Evolutionary conservation across 2,329 filamentous ascomycete species (phyloP).

Genomic region (Cytospora schulzeri): DNA sequence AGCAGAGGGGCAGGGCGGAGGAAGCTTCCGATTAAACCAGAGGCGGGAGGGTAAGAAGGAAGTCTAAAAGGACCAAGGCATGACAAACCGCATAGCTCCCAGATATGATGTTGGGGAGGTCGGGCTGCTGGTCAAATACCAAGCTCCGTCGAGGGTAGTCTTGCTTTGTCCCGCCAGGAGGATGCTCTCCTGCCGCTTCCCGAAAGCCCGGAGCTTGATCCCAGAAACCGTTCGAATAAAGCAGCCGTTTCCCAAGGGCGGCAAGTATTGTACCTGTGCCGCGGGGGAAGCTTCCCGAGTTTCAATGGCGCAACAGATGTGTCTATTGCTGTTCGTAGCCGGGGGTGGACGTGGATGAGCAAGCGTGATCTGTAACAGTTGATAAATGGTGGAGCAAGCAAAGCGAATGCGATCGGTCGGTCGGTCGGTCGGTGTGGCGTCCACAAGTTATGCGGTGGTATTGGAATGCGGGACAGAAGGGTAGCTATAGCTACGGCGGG

Average conservation of each 20-base stretch:
- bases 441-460: not conserved
- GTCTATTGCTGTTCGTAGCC: not conserved
- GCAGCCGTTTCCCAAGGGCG: constrained; percentile 1
- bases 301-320: constrained; percentile 6
- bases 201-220: constrained; percentile 21
- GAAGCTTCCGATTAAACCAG: not conserved
- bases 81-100: constrained; percentile 31
- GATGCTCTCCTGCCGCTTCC: constrained; percentile 26
- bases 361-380: not conserved
- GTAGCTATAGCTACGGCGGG: not conserved
- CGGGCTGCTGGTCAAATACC: constrained; percentile 6
- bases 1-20: constrained; percentile 3
- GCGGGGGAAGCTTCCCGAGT: not conserved
- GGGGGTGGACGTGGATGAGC: constrained; percentile 9
- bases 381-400: constrained; percentile 15
- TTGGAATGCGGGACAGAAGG: not conserved
- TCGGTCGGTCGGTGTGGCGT: constrained; percentile 11
- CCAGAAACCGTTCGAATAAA: constrained; percentile 9
- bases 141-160: constrained; percentile 13
- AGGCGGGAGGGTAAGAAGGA: not conserved
- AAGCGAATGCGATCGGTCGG: constrained; percentile 9
- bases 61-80: constrained; percentile 11
- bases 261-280: not conserved
- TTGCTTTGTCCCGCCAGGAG: constrained; percentile 23
- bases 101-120: constrained; percentile 8